Conservation (phyloP, 2,329 filamentous ascomycete species). For the Epichloe elymi region DNA sequence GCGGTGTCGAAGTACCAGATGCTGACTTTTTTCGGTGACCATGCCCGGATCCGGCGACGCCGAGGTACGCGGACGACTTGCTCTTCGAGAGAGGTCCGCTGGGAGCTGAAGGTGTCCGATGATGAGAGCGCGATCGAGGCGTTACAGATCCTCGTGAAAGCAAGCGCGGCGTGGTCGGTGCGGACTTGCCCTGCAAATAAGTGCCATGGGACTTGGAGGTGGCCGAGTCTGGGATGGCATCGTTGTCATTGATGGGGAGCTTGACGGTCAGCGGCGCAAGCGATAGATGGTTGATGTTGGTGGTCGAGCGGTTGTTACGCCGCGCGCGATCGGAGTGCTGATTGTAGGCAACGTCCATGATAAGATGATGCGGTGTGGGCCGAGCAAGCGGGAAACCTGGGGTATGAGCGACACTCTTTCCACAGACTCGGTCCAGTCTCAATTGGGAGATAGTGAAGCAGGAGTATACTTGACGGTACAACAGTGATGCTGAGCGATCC, state of each 20-base stretch:
- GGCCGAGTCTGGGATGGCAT: constrained; percentile 28
- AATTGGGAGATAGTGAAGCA: not conserved
- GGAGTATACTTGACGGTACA: not conserved
- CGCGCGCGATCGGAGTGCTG: constrained; percentile 44
- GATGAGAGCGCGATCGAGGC: constrained; percentile 32
- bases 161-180: constrained; percentile 50
- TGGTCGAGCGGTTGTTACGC: constrained; percentile 45
- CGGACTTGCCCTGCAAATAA: constrained; percentile 49
- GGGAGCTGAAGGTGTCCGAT: constrained; percentile 26
- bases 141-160: constrained; percentile 42
- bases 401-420: not conserved
- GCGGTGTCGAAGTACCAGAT: constrained; percentile 22
- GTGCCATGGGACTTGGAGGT: constrained; percentile 26
- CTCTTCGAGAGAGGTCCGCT: constrained; percentile 38
- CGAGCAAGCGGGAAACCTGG: not conserved
- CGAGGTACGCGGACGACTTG: constrained; percentile 48
- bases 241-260: constrained; percentile 42
- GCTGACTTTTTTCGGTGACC: constrained; percentile 10
- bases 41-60: constrained; percentile 7
- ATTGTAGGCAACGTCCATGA: constrained; percentile 47
- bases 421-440: not conserved
- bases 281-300: constrained; percentile 45
- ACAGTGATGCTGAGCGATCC: not conserved
- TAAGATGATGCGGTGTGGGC: not conserved
- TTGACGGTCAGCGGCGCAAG: constrained; percentile 52